Base-by-base conservation (phyloP, 2,329 filamentous ascomycete genomes). In the Monilinia vaccinii-corymbosi region DNA sequence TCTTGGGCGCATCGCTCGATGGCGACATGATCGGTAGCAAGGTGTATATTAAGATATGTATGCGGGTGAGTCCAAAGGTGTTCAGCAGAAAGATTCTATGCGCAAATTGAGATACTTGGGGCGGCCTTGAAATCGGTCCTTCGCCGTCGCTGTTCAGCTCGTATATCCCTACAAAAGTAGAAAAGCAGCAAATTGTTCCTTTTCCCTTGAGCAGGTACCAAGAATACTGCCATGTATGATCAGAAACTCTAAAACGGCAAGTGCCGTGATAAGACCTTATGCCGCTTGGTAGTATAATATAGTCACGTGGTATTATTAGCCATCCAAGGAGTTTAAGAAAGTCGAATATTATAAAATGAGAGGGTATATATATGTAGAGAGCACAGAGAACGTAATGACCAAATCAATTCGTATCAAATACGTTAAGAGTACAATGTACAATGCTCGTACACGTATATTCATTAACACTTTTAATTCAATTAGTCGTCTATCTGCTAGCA, bases 1-100 rank as follows among this genome's bases (percentile, higher is more conserved):
- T 66, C 64, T 70, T 71, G 21, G 69, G 70, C n/a, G 61, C 48
- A 34, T 70, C 65, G 65, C 65, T 66, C 1, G 66, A 65, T 18
- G 66, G 64, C 21, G 65, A 61, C 69, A 71, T 71, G 36, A 55
- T 60, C 46, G 55, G 21, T 44, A 6, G 38, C 32, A 18, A 47
- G 49, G 45, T 58, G 18, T 23, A n/a, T 28, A 28, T 45, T 40
- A n/a, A 56, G 28, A 11, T 44, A 25, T 31, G n/a, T 32, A 11
- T 46, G 48, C 11, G 18, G 31, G 16, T 28, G 38, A 36, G 18
- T 23, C 21, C 16, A 49, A 57, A 40, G 45, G n/a, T 5, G 14
- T 32, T 16, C 34, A 18, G 23, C 36, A 4, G 8, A 28, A n/a
- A n/a, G 47, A 18, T 46, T 28, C 8, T 44, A 34, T 32, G n/a